phyloP scores from a whole-genome alignment of 176 grass and related monocot genomes.

The Paspalum vaginatum region DNA sequence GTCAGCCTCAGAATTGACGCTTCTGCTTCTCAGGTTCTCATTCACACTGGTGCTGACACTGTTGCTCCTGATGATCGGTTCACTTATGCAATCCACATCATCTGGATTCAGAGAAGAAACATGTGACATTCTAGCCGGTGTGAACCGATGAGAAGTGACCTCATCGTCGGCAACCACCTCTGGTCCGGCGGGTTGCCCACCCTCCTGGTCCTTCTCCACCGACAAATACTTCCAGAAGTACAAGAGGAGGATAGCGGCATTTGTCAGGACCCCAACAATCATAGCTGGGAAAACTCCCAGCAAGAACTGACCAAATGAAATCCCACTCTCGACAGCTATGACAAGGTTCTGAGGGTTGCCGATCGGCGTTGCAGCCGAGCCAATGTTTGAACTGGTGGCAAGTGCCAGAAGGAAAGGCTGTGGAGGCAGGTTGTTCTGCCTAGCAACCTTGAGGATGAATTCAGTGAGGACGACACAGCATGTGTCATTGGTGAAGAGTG shows the following conservation, averaged over 20 bases:
- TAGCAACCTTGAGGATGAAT: slow-evolving; percentile 76
- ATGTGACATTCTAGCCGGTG: slow-evolving; percentile 88
- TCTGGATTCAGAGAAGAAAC: slow-evolving; percentile 59
- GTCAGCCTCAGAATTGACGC: slow-evolving; percentile 49
- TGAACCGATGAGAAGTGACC: slow-evolving; percentile 77
- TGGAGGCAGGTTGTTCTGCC: slow-evolving; percentile 82
- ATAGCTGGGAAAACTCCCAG: slow-evolving; percentile 62
- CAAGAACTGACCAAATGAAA: slow-evolving; percentile 70
- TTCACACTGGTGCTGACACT: slow-evolving; percentile 28
- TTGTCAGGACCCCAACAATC: slow-evolving; percentile 63
- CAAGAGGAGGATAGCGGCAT: slow-evolving; percentile 67
- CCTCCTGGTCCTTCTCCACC: slow-evolving; percentile 56
- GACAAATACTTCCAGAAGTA: slow-evolving; percentile 75
- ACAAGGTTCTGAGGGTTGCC: slow-evolving; percentile 88
- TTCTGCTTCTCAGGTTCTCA: slow-evolving; percentile 59
- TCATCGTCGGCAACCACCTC: slow-evolving; percentile 63
- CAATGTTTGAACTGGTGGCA: slow-evolving; percentile 75
- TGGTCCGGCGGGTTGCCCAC: slow-evolving; percentile 1
- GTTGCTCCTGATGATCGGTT: slow-evolving; percentile 54
- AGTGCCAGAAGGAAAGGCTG: slow-evolving; percentile 70
- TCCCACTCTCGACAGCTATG: slow-evolving; percentile 70
- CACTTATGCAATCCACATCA: slow-evolving; percentile 53
- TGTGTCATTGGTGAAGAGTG: slow-evolving; percentile 81
- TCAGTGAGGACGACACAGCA: slow-evolving; percentile 88
- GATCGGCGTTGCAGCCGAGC: slow-evolving; percentile 71